These are phyloP conservation scores for Laburnicola sp. DNA, from an alignment of 2,329 filamentous ascomycete species.

Conservation along the genomic window DNA sequence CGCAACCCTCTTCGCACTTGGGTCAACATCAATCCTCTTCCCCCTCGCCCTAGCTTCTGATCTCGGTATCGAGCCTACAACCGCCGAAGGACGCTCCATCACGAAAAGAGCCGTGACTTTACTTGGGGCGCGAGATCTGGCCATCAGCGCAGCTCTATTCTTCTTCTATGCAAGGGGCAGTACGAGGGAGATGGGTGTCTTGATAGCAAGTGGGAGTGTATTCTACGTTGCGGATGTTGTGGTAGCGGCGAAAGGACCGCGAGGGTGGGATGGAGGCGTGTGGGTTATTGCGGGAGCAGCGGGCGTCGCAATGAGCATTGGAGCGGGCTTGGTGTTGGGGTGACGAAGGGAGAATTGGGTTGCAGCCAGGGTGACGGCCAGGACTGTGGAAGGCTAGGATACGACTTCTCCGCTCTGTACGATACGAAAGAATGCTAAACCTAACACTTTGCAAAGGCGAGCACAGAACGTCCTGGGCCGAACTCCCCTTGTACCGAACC, in stretches of 20 bases:
- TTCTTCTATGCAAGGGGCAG: constrained; percentile 8
- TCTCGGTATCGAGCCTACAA: constrained; percentile 8
- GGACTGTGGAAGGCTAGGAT: no score
- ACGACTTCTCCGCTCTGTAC: no score
- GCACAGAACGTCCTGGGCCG: no score
- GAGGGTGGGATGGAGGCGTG: constrained; percentile 7
- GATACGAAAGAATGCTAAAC: no score
- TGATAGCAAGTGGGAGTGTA: constrained; percentile 3
- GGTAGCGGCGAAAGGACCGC: constrained; percentile 1
- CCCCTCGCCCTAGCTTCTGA: background rate
- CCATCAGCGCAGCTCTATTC: constrained; percentile 2
- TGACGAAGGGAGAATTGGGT: no score
- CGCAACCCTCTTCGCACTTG: constrained; percentile 10
- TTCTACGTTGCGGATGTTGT: constrained; percentile 3
- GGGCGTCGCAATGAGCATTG: background rate
- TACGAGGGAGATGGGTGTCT: constrained; percentile 9
- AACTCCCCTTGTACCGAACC: no score
- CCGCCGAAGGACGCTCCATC: constrained; percentile 6
- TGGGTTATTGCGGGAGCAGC: background rate
- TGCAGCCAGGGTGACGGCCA: no score
- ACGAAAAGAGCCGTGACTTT: constrained; percentile 12
- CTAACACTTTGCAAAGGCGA: no score
- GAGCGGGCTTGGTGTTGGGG: constrained; percentile 3
- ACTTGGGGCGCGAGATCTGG: constrained; percentile 14
- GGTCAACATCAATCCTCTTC: background rate